Evolutionary conservation across 2,329 filamentous ascomycete species (phyloP).

Genomic region (Aspergillus candidus): DNA sequence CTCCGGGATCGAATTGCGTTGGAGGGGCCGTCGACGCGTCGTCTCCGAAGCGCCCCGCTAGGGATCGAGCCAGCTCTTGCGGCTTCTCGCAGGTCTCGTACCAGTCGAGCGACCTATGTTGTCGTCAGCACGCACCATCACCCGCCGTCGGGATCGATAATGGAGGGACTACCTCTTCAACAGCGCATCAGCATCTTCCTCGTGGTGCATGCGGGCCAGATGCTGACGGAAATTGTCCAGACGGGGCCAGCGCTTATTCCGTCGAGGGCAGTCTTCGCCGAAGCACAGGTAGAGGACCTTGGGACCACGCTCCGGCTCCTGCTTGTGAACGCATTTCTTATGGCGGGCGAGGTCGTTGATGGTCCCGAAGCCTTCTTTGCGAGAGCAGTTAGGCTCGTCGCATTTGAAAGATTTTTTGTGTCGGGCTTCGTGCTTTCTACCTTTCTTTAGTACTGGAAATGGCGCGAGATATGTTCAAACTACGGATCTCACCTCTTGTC

Average conservation of each 20-base stretch:
- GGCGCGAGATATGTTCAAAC: too few species aligned
- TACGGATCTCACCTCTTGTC: slow-evolving; percentile 31
- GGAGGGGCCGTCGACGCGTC: slow-evolving; percentile 11
- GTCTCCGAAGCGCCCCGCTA: slow-evolving; percentile 13
- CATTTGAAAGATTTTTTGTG: slow-evolving; percentile 66
- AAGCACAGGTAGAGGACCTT: slow-evolving; percentile 57
- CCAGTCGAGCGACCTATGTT: slow-evolving; percentile 30
- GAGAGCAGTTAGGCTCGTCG: slow-evolving; percentile 49
- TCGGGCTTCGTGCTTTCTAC: slow-evolving; percentile 67
- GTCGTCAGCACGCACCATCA: neutral
- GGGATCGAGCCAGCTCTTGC: slow-evolving; percentile 11
- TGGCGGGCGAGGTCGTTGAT: slow-evolving; percentile 78
- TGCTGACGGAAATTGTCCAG: slow-evolving; percentile 84
- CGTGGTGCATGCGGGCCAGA: slow-evolving; percentile 60
- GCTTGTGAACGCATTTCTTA: slow-evolving; percentile 62
- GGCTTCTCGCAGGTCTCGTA: slow-evolving; percentile 24
- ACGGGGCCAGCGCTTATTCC: slow-evolving; percentile 68
- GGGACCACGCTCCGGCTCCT: slow-evolving; percentile 40
- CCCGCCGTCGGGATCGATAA: neutral
- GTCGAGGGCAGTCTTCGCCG: slow-evolving; percentile 50
- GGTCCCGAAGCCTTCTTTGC: slow-evolving; percentile 67
- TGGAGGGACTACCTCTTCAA: slow-evolving; percentile 41
- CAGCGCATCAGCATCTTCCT: slow-evolving; percentile 40
- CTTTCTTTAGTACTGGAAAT: slow-evolving; percentile 6
- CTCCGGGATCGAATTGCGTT: slow-evolving; percentile 12